These are phyloP conservation scores for Extremus antarcticus DNA, from an alignment of 495 filamentous ascomycete genomes.

Conservation along the genomic window DNA sequence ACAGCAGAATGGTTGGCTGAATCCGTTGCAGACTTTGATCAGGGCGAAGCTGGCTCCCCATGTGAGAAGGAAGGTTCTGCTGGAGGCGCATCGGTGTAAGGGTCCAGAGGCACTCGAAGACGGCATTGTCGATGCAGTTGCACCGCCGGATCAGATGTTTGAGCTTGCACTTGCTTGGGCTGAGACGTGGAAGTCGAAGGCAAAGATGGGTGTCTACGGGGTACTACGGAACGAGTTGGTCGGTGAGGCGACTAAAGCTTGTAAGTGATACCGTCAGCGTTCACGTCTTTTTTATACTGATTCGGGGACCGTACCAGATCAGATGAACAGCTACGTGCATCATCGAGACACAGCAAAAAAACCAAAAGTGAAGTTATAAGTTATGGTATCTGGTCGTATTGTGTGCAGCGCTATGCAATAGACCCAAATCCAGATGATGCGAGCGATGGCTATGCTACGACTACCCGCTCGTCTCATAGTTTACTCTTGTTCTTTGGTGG, in stretches of 20 bases:
- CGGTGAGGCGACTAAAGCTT: slow-evolving; percentile 37
- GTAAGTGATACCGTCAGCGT: slow-evolving; percentile 24
- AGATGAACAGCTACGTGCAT: slow-evolving; percentile 4
- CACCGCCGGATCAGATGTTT: slow-evolving; percentile 36
- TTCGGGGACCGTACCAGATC: background rate
- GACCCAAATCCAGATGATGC: too few species aligned
- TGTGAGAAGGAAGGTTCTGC: slow-evolving; percentile 38
- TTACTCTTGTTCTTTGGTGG: background rate
- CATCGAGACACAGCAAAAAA: background rate
- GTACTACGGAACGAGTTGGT: slow-evolving; percentile 38
- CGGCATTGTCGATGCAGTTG: slow-evolving; percentile 39
- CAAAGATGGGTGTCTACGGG: slow-evolving; percentile 40
- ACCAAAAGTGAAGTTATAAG: slow-evolving; percentile 2
- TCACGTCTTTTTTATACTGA: slow-evolving; percentile 32
- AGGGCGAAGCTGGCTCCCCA: slow-evolving; percentile 36
- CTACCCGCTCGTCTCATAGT: too few species aligned
- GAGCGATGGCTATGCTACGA: too few species aligned
- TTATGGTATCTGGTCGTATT: background rate
- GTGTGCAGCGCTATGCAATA: background rate
- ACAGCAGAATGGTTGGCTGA: background rate
- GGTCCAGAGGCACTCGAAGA: slow-evolving; percentile 36
- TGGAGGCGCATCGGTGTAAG: slow-evolving; percentile 40
- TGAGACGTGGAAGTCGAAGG: slow-evolving; percentile 33
- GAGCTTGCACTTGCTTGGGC: slow-evolving; percentile 32
- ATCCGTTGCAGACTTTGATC: slow-evolving; percentile 22